These are phyloP conservation scores for Pseudonitzschia multiseries DNA, from an alignment of 108 stramenopile species.

Conservation along the genomic window DNA sequence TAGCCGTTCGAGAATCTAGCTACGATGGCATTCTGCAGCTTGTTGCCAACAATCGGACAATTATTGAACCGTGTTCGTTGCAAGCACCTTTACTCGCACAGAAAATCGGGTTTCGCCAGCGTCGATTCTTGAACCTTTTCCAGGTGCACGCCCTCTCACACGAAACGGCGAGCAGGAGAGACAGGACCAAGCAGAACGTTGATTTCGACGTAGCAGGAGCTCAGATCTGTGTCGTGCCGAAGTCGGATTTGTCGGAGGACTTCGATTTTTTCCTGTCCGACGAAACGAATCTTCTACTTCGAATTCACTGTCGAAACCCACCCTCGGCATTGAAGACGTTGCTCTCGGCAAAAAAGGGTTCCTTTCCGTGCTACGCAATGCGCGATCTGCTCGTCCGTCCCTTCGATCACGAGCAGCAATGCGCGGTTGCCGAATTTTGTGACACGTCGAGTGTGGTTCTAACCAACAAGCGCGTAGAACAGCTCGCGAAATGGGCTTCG, in stretches of 20 bases:
- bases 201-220: slow-evolving; percentile 15
- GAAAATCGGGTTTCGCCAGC: slow-evolving; percentile 29
- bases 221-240: neutral
- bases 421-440: slow-evolving; percentile 52
- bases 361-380: slow-evolving; percentile 40
- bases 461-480: neutral
- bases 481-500: slow-evolving; percentile 4
- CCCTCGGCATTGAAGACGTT: slow-evolving; percentile 6
- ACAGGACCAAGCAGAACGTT: neutral
- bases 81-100: slow-evolving; percentile 23
- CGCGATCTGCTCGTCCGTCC: slow-evolving; percentile 50
- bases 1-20: slow-evolving; percentile 46
- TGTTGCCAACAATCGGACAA: slow-evolving; percentile 50
- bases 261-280: slow-evolving; percentile 14
- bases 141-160: slow-evolving; percentile 47
- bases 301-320: slow-evolving; percentile 19
- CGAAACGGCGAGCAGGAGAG: slow-evolving; percentile 11
- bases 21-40: slow-evolving; percentile 58
- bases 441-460: slow-evolving; percentile 39
- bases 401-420: slow-evolving; percentile 61
- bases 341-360: neutral
- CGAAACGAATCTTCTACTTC: slow-evolving; percentile 19
- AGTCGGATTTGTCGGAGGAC: neutral
- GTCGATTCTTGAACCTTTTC: slow-evolving; percentile 44
- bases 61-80: slow-evolving; percentile 29